Conservation (phyloP, 805 yeast genomes). For the Saturnispora silvae region DNA sequence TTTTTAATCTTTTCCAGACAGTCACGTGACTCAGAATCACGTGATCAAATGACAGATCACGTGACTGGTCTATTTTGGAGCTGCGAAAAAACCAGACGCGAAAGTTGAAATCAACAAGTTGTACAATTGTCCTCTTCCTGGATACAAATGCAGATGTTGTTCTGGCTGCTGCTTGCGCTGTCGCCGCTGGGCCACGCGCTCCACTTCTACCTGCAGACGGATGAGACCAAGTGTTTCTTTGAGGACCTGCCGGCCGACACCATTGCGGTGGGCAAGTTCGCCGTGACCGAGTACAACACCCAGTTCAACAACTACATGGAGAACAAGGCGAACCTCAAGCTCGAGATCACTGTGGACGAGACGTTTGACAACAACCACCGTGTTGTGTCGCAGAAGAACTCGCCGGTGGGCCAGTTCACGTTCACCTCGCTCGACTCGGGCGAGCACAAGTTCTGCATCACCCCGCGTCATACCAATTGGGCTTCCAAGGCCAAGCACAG, state of each 20-base stretch:
- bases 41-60: too few species aligned
- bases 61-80: too few species aligned
- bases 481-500: constrained; percentile 45
- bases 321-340: constrained; percentile 40
- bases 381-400: constrained; percentile 59
- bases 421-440: constrained; percentile 68
- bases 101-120: too few species aligned
- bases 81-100: too few species aligned
- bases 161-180: background rate
- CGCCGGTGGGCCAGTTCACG: constrained; percentile 58
- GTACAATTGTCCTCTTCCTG: too few species aligned
- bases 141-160: too few species aligned
- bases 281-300: constrained; percentile 52
- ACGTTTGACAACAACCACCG: constrained; percentile 70
- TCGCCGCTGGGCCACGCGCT: constrained; percentile 32
- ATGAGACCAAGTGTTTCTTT: constrained; percentile 69
- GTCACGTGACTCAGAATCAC: too few species aligned
- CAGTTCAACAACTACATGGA: constrained; percentile 37
- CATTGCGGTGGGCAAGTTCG: constrained; percentile 70
- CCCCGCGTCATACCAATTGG: constrained; percentile 37
- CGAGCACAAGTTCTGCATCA: constrained; percentile 69
- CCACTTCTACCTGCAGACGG: constrained; percentile 73
- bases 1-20: too few species aligned
- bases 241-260: constrained; percentile 72
- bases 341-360: constrained; percentile 65